These are phyloP conservation scores for Triticum aestivum DNA, from an alignment of 176 grass and related monocot species.

Conservation along the genomic window DNA sequence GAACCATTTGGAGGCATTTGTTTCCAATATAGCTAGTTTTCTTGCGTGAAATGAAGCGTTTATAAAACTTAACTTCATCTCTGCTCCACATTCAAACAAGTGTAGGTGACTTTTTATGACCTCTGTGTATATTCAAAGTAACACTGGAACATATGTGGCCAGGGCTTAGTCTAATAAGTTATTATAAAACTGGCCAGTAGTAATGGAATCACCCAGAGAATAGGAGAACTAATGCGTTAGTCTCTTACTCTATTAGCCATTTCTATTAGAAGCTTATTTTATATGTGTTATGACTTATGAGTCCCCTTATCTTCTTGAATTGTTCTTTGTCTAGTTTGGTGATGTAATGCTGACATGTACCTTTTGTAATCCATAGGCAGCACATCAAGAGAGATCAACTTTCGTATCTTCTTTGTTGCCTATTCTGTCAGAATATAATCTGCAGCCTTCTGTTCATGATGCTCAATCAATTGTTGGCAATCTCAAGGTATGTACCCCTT, in stretches of 20 bases:
- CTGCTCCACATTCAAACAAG: background rate
- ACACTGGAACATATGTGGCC: background rate
- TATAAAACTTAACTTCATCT: background rate
- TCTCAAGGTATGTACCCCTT: slow-evolving; percentile 59
- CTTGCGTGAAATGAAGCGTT: background rate
- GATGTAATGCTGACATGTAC: slow-evolving; percentile 11
- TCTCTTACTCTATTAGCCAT: background rate
- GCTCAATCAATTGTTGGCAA: slow-evolving; percentile 91
- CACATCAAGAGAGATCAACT: slow-evolving; percentile 93
- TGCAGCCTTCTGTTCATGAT: slow-evolving; percentile 76
- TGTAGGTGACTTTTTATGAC: background rate
- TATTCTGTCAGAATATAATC: slow-evolving; percentile 79
- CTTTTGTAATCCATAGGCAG: slow-evolving; percentile 57
- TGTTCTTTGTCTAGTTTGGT: background rate
- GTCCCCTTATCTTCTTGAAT: slow-evolving; percentile 12
- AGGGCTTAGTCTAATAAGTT: too few relatives aligned
- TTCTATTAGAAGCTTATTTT: background rate
- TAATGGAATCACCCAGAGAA: background rate
- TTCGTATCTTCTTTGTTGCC: slow-evolving; percentile 90
- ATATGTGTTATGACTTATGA: background rate
- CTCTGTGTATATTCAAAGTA: background rate
- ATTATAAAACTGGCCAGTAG: background rate
- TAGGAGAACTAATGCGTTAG: background rate
- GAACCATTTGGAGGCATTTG: background rate
- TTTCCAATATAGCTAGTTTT: slow-evolving; percentile 8